Evolutionary conservation across 352 stramenopile species (phyloP).

Genomic region (Phytopythium chamaehyphon): DNA sequence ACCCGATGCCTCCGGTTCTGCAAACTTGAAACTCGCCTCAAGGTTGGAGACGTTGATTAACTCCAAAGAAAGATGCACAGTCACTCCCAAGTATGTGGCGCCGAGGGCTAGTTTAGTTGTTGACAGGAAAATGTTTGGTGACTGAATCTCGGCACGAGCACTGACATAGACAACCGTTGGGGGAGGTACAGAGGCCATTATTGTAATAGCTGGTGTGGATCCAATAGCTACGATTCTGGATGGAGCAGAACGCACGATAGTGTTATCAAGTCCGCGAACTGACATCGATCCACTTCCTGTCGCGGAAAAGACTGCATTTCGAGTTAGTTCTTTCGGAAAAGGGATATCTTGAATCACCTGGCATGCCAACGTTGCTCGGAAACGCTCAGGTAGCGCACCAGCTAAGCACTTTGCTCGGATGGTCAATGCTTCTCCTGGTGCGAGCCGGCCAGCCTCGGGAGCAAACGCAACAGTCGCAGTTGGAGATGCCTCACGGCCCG

Average conservation of each 20-base stretch:
- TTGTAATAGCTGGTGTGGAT: background rate
- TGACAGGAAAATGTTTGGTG: conserved; percentile 66
- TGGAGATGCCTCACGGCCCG: conserved; percentile 35
- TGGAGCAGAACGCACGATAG: background rate
- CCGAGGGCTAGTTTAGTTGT: conserved; percentile 42
- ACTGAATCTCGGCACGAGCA: conserved; percentile 72
- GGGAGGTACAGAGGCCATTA: background rate
- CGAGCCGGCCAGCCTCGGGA: conserved; percentile 37
- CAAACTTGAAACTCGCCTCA: conserved; percentile 69
- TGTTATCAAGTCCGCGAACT: background rate
- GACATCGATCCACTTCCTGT: background rate
- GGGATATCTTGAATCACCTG: conserved; percentile 23
- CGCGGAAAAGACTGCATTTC: background rate
- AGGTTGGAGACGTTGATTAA: conserved; percentile 84
- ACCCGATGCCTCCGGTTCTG: conserved; percentile 41
- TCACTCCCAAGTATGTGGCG: conserved; percentile 64
- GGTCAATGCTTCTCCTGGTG: conserved; percentile 27
- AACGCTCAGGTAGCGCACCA: conserved; percentile 56
- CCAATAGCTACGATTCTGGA: background rate
- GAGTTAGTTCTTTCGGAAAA: conserved; percentile 11
- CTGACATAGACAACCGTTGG: conserved; percentile 22
- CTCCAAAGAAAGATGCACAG: conserved; percentile 35
- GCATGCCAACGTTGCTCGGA: conserved; percentile 46
- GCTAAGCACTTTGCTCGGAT: conserved; percentile 47
- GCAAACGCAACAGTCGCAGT: conserved; percentile 45